Conservation (phyloP, 805 yeast genomes). For the Candida quercuum region DNA sequence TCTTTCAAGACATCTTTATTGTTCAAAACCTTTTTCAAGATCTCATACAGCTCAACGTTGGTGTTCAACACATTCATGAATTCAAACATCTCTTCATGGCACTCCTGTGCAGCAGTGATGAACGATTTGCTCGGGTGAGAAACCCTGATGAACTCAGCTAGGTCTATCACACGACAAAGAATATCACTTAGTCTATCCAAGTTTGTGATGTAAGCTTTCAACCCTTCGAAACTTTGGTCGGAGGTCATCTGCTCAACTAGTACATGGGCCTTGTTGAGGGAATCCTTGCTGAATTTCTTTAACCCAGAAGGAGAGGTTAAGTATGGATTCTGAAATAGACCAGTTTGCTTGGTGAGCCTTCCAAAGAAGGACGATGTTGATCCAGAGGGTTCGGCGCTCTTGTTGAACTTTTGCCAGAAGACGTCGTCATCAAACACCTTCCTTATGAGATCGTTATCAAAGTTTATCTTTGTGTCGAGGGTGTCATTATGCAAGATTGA, state of each 20-base stretch:
- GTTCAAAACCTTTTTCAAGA: conserved; percentile 50
- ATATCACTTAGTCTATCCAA: conserved; percentile 85
- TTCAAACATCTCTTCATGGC: conserved; percentile 86
- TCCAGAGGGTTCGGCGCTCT: conserved; percentile 8
- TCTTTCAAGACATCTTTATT: conserved; percentile 23
- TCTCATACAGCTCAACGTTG: conserved; percentile 61
- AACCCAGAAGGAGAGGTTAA: conserved; percentile 69
- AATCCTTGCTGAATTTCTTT: conserved; percentile 54
- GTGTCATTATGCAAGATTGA: no score
- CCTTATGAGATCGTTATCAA: conserved; percentile 28
- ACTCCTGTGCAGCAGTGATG: conserved; percentile 75
- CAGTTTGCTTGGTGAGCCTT: conserved; percentile 33
- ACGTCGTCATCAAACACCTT: conserved; percentile 56
- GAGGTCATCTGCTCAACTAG: conserved; percentile 53
- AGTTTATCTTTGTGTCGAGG: conserved; percentile 12
- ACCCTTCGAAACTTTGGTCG: conserved; percentile 39
- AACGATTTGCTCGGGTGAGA: conserved; percentile 74
- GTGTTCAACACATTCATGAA: conserved; percentile 93
- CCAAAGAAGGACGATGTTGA: conserved; percentile 6
- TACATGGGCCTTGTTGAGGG: conserved; percentile 59
- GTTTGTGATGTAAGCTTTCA: conserved; percentile 48
- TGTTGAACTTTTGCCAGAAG: conserved; percentile 50
- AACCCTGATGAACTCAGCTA: conserved; percentile 87
- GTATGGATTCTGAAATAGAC: conserved; percentile 71
- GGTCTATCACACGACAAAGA: conserved; percentile 86